A percentile compares a stretch with the other conserved stretches of the same genome.
These are phyloP conservation scores for Ajuga chamaepitys DNA, from an alignment of 257 asterid species.

Conservation along the genomic window DNA sequence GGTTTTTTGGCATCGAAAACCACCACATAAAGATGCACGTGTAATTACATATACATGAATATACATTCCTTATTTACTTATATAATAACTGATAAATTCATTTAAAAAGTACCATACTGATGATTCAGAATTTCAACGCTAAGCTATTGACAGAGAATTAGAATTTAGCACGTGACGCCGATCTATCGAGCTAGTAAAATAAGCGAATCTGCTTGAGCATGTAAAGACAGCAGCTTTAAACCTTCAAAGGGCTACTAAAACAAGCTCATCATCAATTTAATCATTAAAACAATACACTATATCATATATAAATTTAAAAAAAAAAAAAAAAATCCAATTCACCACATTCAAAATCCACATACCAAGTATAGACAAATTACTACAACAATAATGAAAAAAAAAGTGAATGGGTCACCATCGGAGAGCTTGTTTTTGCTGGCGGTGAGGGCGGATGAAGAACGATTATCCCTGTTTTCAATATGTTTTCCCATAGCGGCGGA, in stretches of 20 bases:
- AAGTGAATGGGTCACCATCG: slow-evolving; percentile 39
- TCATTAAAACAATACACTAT: background rate
- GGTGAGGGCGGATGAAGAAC: slow-evolving; percentile 38
- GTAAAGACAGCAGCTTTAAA: slow-evolving; percentile 1
- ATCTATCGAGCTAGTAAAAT: slow-evolving; percentile 5
- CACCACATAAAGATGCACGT: background rate
- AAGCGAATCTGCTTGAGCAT: background rate
- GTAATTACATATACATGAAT: no score
- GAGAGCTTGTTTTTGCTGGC: slow-evolving; percentile 62
- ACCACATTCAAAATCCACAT: background rate
- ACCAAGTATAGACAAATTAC: background rate
- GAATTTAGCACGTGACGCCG: background rate
- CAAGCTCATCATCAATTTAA: background rate
- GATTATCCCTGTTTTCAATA: slow-evolving; percentile 46
- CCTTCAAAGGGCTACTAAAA: background rate
- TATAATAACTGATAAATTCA: no score
- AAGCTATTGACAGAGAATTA: background rate
- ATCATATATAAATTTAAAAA: background rate
- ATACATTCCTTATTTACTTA: no score
- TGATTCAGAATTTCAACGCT: background rate
- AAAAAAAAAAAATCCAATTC: background rate
- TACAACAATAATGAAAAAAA: background rate
- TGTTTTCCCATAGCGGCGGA: slow-evolving; percentile 50
- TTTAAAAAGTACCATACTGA: background rate
- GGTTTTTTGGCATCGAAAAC: background rate